Base-by-base conservation (phyloP, 2,329 filamentous ascomycete genomes). In the Fusarium staphyleae region DNA sequence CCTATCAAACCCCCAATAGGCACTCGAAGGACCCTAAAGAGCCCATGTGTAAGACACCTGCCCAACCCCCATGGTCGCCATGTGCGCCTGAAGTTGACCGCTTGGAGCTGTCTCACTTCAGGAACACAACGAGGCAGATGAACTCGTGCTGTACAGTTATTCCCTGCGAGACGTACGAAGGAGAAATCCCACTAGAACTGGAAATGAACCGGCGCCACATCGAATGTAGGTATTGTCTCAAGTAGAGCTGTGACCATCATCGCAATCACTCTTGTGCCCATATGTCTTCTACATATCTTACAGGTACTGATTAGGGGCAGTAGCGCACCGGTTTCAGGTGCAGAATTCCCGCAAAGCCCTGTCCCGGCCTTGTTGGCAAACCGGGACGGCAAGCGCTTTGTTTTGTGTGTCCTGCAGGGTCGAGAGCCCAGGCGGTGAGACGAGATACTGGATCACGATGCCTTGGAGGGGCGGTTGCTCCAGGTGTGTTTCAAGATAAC, bases 351-450 rank as follows among this genome's bases (percentile, higher is more conserved):
- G 40, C 44, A 58, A 28, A 29, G 46, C 36, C 51, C 39, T 42
- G 36, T 30, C 36, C 34, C 37, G 48, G 19, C 22, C n/a, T 50
- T 29, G 32, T 28, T 44, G 43, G 12, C 53, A 46, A 40, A 35
- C 29, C 32, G 29, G 37, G 33, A 44, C 36, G 57, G 45, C n/a
- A 26, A 44, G 39, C 30, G 26, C 32, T 28, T 49, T 24, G 30
- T 24, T 22, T 41, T 26, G 35, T 43, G 18, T 49, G 24, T 49
- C 49, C 33, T 19, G 42, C 55, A 52, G 34, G 48, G 49, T 59
- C 42, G 35, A 44, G 36, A 34, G 48, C 44, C 40, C 33, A 54
- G 52, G 58, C 58, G 58, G 58, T 62, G 58, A 62, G 39, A 19
- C 43, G 39, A 28, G 36, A 42, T 30, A 24, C n/a, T n/a, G n/a